Evolutionary conservation across 2,329 filamentous ascomycete genomes (phyloP).

Genomic region (Venturia carpophila): DNA sequence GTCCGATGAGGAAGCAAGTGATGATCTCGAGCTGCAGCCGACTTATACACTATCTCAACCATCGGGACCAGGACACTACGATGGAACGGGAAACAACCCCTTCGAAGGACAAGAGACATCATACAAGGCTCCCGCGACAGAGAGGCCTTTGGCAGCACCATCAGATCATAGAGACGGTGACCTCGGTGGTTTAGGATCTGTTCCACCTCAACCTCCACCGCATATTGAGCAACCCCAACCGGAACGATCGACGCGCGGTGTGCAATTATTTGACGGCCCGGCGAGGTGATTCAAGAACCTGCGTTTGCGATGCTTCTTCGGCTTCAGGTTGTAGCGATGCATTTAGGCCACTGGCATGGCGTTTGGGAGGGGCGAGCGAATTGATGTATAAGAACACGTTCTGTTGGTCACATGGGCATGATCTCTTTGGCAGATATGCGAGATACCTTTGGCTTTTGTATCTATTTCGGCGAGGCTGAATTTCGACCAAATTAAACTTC

Average conservation of each 20-base stretch:
- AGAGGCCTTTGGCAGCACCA: background rate
- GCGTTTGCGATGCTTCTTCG: background rate
- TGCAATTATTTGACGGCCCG: constrained; percentile 10
- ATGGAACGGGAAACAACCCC: background rate
- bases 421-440: background rate
- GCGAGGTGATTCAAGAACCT: background rate
- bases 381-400: background rate
- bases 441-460: background rate
- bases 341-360: background rate
- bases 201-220: constrained; percentile 1
- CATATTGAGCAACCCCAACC: constrained; percentile 9
- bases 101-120: constrained; percentile 11
- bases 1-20: constrained; percentile 14
- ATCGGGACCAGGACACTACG: background rate
- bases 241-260: background rate
- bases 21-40: constrained; percentile 17
- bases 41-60: constrained; percentile 12
- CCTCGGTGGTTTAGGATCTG: background rate
- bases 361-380: background rate
- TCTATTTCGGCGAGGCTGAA: background rate
- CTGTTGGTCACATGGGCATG: background rate
- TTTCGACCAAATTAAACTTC: background rate
- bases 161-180: background rate
- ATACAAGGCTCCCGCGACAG: constrained; percentile 1
- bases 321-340: background rate